These are phyloP conservation scores for Hypoxylon lienhwacheense DNA, from an alignment of 495 filamentous ascomycete genomes.

Conservation along the genomic window DNA sequence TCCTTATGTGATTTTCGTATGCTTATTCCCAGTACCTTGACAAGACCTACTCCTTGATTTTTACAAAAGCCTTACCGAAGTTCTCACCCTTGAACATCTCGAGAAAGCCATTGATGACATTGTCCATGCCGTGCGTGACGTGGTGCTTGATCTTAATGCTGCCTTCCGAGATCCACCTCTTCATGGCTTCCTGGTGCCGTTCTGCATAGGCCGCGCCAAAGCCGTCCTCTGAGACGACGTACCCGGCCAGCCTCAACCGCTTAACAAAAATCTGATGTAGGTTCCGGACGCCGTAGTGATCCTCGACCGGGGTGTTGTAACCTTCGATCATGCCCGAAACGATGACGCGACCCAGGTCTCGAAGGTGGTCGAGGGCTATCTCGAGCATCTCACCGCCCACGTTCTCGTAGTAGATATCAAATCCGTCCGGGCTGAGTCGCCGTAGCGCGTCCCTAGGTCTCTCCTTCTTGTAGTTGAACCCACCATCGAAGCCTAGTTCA, in stretches of 20 bases:
- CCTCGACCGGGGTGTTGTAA: slow-evolving; percentile 66
- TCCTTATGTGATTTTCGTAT: no score
- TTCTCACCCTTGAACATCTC: slow-evolving; percentile 85
- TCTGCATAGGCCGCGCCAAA: slow-evolving; percentile 69
- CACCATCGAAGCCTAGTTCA: slow-evolving; percentile 67
- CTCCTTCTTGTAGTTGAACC: slow-evolving; percentile 70
- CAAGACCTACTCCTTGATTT: slow-evolving; percentile 58
- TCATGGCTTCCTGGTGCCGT: slow-evolving; percentile 78
- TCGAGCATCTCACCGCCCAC: slow-evolving; percentile 88
- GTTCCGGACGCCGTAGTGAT: slow-evolving; percentile 71
- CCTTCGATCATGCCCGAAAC: slow-evolving; percentile 64
- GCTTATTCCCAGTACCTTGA: no score
- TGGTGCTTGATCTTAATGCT: slow-evolving; percentile 70
- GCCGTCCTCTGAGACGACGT: slow-evolving; percentile 64
- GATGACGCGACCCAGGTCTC: slow-evolving; percentile 68
- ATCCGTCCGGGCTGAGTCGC: slow-evolving; percentile 74
- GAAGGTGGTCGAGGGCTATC: slow-evolving; percentile 68
- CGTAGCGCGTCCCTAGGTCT: slow-evolving; percentile 67
- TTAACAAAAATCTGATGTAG: slow-evolving; percentile 52
- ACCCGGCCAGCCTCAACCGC: slow-evolving; percentile 63
- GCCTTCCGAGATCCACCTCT: slow-evolving; percentile 82
- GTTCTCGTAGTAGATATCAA: slow-evolving; percentile 96
- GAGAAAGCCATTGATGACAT: slow-evolving; percentile 72
- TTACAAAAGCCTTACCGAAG: slow-evolving; percentile 87
- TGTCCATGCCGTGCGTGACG: slow-evolving; percentile 80